Evolutionary conservation across 257 asterid genomes (phyloP), one percentile per base, ranked within the genome.

Genomic region (Buddleja alternifolia): DNA sequence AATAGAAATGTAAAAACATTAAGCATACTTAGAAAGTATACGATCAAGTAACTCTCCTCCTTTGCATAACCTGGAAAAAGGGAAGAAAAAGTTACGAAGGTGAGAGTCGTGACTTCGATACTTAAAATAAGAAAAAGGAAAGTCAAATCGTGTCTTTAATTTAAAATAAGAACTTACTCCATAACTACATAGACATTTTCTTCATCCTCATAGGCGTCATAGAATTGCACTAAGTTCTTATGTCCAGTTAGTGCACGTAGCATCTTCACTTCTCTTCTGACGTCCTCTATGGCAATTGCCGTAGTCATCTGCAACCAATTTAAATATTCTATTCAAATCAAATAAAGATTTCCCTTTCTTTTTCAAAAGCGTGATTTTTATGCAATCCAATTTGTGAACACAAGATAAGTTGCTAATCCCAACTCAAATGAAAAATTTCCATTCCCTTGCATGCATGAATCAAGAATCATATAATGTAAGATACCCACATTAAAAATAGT

Each of bases 31-130:
- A 34, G 92, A 75, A 73, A 92, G 95, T 67, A 92, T 87, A 46
- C 88, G 76, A 70, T 92, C 95, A 64, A 89, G 70, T 65, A 92
- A 68, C 66, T 92, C 98, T 66, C 98, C 98, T 46, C 96, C 98
- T 77, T 74, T 75, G 77, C 97, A 92, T 76, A 92, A 80, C 81
- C 96, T 92, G 90, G 34, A 50, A 51, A 53, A 64, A 20, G 47
- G 11, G 56, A 60, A 68, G 19, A 53, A 1, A 6, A 8, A 60
- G 39, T 71, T 42, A 57, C n/a, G n/a, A n/a, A n/a, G n/a, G n/a
- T n/a, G n/a, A n/a, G n/a, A n/a, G n/a, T n/a, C n/a, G n/a, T 58
- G 65, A 29, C 5, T 29, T 29, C 5, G 34, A 2, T 29, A 29
- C 34, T 29, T 29, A 29, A 29, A 29, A 29, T 29, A 29, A 29